phyloP scores from a whole-genome alignment of 345 rosid species.

The Excoecaria agallocha region DNA sequence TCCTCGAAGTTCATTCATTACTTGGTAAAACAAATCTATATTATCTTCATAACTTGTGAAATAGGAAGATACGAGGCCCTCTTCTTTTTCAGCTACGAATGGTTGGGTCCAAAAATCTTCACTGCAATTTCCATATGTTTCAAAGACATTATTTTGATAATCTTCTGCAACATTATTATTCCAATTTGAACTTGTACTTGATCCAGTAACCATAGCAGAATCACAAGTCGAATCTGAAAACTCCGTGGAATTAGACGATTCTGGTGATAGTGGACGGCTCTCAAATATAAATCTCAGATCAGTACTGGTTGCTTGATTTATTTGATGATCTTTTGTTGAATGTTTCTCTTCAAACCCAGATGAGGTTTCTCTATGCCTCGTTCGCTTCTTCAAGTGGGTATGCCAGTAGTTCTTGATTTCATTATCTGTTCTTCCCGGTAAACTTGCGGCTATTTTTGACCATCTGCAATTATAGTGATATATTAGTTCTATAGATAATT shows the following conservation, averaged over 20 bases:
- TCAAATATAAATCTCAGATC: slow-evolving; percentile 9
- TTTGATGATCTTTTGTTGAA: no score
- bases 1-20: no score
- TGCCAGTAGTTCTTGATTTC: slow-evolving; percentile 44
- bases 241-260: neutral
- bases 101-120: slow-evolving; percentile 11
- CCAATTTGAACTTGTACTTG: neutral
- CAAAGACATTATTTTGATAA: neutral
- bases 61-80: no score
- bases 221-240: neutral
- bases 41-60: no score
- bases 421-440: slow-evolving; percentile 41
- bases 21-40: no score
- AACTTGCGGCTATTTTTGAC: slow-evolving; percentile 33
- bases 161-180: neutral
- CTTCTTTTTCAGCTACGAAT: no score
- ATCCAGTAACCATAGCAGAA: neutral
- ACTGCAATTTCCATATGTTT: neutral
- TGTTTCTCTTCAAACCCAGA: neutral
- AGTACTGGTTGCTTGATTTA: neutral
- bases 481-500: no score
- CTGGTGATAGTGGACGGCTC: slow-evolving; percentile 22
- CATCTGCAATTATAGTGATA: slow-evolving; percentile 22
- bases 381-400: slow-evolving; percentile 26
- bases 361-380: neutral